Conservation (phyloP, 495 filamentous ascomycete species). For the Tuber melanosporum region DNA sequence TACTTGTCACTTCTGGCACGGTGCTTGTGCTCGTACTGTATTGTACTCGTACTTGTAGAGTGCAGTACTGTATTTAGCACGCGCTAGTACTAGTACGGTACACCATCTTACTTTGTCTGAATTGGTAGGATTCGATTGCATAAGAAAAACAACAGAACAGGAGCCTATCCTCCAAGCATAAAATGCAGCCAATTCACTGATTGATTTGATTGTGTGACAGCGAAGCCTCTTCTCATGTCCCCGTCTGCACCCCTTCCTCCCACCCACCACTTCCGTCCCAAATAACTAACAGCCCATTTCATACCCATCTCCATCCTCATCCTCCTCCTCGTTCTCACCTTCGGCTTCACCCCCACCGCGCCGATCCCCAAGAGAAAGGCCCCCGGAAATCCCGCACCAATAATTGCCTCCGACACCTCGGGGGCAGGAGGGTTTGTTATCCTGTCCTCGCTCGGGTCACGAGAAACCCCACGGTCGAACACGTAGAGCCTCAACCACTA, state of each 20-base stretch:
- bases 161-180: not conserved
- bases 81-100: not conserved
- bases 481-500: slow-evolving; percentile 28
- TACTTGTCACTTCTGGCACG: not conserved
- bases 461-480: slow-evolving; percentile 16
- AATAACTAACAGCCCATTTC: not conserved
- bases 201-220: not conserved
- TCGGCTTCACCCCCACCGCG: not conserved
- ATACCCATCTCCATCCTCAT: not conserved
- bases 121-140: not conserved
- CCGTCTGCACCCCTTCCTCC: not conserved
- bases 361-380: not conserved
- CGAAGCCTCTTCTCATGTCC: not conserved
- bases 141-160: not conserved
- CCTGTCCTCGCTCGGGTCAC: not conserved
- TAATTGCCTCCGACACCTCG: not conserved
- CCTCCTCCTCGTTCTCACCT: not conserved
- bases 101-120: not conserved
- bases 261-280: not conserved
- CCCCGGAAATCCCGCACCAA: not conserved
- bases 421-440: not conserved
- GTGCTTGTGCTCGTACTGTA: not conserved
- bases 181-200: not conserved
- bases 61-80: not conserved
- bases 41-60: too few relatives aligned